Evolutionary conservation across 495 filamentous ascomycete species (phyloP), one percentile per base, ranked within the genome.

Genomic region (Umbilicaria muhlenbergii): DNA sequence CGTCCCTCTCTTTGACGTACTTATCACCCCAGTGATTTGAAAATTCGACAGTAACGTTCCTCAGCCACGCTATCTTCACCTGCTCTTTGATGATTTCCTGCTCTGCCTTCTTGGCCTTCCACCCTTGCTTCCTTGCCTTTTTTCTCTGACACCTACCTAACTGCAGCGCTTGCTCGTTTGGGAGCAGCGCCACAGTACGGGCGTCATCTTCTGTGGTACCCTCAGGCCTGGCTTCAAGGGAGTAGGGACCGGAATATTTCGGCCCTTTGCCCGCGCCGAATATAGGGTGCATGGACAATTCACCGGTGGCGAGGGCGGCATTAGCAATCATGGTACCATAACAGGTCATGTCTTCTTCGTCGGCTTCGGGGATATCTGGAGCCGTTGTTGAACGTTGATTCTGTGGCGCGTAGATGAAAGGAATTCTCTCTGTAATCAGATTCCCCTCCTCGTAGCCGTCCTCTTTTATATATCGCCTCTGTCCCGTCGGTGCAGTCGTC

Each of bases 181-280:
- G 24, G 4, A 28, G 8, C 24, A 28, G 24, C 6, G 24, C 24
- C 8, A 28, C 24, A 10, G 5, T 6, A 6, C 8, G 1, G 24
- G 24, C 24, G 24, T 28, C 8, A 28, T 28, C 8, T 28, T 28
- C 24, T 10, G 24, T 28, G 24, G 24, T 28, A 28, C 24, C 24
- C 8, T 28, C 24, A 10, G 24, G 24, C 8, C 24, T 28, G 24
- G 24, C 24, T 28, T 28, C 24, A 8, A 28, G 24, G 24, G 4
- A 28, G 47, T 57, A 71, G 14, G 69, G 68, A 2, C 68, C 67
- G 19, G 47, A 39, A 34, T 74, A 74, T 8, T 51, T 38, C 5
- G 57, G 60, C 3, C 69, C 70, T 58, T 72, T 54, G 1, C 64
- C 63, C 1, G 63, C 58, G 1, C 70, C 70, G 47, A 53, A 72